phyloP scores from a whole-genome alignment of 495 filamentous ascomycete genomes.

The Pyrenula aspistea region DNA sequence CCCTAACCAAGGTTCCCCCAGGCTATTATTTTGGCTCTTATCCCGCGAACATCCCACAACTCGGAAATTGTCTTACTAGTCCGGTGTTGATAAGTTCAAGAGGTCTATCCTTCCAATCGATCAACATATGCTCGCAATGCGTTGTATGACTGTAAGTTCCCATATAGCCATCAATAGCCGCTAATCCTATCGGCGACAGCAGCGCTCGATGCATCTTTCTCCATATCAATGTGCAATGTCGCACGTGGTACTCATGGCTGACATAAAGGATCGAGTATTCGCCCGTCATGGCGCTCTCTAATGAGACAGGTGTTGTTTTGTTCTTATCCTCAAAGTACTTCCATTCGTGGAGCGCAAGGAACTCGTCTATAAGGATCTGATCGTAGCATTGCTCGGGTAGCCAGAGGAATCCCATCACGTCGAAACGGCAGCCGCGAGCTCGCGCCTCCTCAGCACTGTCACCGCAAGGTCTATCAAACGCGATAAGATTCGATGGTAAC shows the following conservation, averaged over 20 bases:
- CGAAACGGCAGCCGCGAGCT: constrained; percentile 15
- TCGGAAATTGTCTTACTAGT: not conserved
- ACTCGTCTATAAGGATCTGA: constrained; percentile 3
- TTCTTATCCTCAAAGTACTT: constrained; percentile 2
- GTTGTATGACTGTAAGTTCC: not conserved
- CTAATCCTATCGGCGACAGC: not conserved
- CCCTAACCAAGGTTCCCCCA: not conserved
- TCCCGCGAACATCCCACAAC: not conserved
- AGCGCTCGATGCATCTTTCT: not conserved
- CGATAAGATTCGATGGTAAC: not conserved
- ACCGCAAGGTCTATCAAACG: constrained; percentile 8
- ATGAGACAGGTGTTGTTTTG: constrained; percentile 1
- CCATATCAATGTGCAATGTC: not conserved
- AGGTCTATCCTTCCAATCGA: not conserved
- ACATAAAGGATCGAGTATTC: constrained; percentile 1
- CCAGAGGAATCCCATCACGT: constrained; percentile 18
- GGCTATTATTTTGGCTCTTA: not conserved
- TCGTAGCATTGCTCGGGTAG: constrained; percentile 17
- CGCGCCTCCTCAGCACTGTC: constrained; percentile 7
- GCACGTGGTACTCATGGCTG: not conserved
- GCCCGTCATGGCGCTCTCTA: constrained; percentile 1
- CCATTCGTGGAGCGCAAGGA: constrained; percentile 1
- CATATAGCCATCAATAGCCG: not conserved
- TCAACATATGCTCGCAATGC: not conserved
- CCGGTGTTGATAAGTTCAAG: not conserved